Evolutionary conservation across 2,329 filamentous ascomycete species (phyloP), one percentile per base, ranked within the genome.

Genomic region (Ambrosiella beaveri): DNA sequence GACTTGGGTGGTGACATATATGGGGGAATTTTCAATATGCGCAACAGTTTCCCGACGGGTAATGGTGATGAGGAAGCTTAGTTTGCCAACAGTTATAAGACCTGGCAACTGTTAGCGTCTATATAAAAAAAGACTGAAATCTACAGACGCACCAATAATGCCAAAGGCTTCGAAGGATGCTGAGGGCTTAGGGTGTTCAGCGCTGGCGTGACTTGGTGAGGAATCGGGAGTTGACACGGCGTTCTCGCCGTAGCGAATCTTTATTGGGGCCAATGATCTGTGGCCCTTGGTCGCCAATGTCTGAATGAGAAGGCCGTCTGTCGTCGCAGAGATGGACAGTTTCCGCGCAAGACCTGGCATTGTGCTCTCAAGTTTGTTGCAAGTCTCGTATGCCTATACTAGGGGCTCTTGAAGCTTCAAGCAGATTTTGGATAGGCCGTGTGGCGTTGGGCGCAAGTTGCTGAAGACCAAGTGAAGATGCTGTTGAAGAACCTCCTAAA

Each of bases 1-100:
- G 38, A 97, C 86, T 64, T 94, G 88, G 49, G 86, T 93, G 61
- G 96, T 81, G 44, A 88, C 83, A 69, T 94, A 98, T 58, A 97
- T 75, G 0, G 90, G 84, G 58, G 80, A 83, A 5, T 88, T 88
- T 63, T 84, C 82, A 54, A 97, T 82, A 63, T 90, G 84, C 2
- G 93, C 93, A 54, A 97, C 89, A 68, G 95, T 87, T 65, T 94
- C 80, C 52, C 91, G 86, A 59, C 82, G 80, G 19, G 85, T 89
- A 65, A 98, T 94, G 9, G 88, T 85, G 59, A 98, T 79, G 6
- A 98, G 78, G 69, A 91, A 97, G 62, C 82, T 86, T 36, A 84
- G 79, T 41, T 82, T 85, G 19, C 89, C 86, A 61, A 97, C 80
- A 40, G 83, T 88, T 50, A 98, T 78, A 1, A 98, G 73, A 19